Evolutionary conservation across 768 basidiomycete species (phyloP), one percentile per base, ranked within the genome.

Genomic region (Boletus sp.): DNA sequence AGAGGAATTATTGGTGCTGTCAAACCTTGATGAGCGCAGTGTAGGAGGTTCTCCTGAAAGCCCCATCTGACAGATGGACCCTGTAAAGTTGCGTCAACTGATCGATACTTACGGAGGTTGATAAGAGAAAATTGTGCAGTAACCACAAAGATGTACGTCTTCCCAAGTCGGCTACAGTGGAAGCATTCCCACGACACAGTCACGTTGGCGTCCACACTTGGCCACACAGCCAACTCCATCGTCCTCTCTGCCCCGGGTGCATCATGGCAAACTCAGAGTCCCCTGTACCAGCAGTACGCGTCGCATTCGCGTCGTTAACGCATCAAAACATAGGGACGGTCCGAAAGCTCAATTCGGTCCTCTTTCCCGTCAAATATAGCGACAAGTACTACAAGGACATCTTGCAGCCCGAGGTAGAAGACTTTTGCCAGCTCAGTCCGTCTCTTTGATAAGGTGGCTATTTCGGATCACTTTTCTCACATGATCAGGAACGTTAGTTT

Each of bases 301-400:
- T 89, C 55, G 81, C 87, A 19, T 88, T 89, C 71, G 79, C 90
- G 47, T 83, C 84, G 46, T 73, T 92, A 64, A 89, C 86, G 11
- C 75, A 78, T 52, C 93, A 93, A 71, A 96, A 94, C 72, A 73
- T 94, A 43, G 93, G 93, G 48, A 86, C 87, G 2, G 81, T 74
- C 37, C 68, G 67, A 50, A 87, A 71, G 62, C 75, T 86, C 29
- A 84, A 84, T 60, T 83, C 85, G 2, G 89, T 93, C 38, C 79
- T 95, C 39, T 93, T 94, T 70, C 92, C 93, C 27, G 88, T 95
- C 68, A 85, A 84, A 64, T 96, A 95, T 70, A 85, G 86, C 69
- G 88, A 91, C 62, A 87, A 85, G 68, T 94, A 94, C 76, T 96
- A 93, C 73, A 74, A 80, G 63, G 89, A 88, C 65, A 83, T 95